Base-by-base conservation (phyloP, 2,329 filamentous ascomycete genomes). In the Tolypocladium paradoxum region DNA sequence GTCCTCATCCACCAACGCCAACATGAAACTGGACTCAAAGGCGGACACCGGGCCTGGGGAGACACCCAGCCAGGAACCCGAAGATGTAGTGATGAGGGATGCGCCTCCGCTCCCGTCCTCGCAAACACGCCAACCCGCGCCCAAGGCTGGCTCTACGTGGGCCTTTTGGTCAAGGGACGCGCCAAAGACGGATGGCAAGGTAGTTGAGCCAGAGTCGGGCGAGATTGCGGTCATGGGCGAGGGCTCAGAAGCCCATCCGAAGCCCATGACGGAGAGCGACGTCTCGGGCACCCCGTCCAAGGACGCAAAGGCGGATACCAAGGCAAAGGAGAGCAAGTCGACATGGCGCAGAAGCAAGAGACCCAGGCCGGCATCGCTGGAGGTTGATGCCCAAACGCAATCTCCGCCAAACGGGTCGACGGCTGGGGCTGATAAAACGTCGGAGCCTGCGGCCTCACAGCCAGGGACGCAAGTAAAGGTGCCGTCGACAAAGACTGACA, bases 151-250 rank as follows among this genome's bases (percentile, higher is more conserved):
- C 14, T 86, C 87, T 0, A 87, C 84, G 0, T 92, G 88, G 88
- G 87, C 85, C 0, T 91, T 92, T 59, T 92, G 87, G 87, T 89
- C 84, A 16, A 80, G 77, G 47, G 82, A 85, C 58, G 68, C 74
- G 2, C 65, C 71, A 8, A 72, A 68, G 40, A 59, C 66, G 11
- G 61, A 61, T 4, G 64, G 61, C 0, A 70, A 70, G 49, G 52
- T 62, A 12, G 35, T 63, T 2, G 53, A 56, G 2, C 70, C 63
- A 36, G 79, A 75, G 61, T 63, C 66, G 58, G 82, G 73, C 27
- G 73, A 77, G 61, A 69, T 85, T 47, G 82, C 82, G 4, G 74
- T 85, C 50, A 73, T 80, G 56, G 73, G 79, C 35, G 72, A 83
- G 65, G 66, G 76, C 48, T 78, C 82, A 45, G 73, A 85, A 68